These are phyloP conservation scores for Yamadazyma membranifaciens DNA, from an alignment of 1,139 yeast species.

Conservation along the genomic window DNA sequence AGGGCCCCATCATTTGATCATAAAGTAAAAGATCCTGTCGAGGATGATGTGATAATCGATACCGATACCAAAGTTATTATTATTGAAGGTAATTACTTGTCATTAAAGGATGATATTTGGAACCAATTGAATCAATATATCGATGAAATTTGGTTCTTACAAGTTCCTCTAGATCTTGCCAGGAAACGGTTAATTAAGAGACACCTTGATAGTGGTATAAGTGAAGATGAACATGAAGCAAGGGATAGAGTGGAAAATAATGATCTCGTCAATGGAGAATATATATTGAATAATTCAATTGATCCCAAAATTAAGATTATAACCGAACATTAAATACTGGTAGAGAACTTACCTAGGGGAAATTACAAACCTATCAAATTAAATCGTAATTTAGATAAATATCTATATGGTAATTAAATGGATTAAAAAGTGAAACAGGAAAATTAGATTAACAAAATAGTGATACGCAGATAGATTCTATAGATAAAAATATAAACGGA, in stretches of 20 bases:
- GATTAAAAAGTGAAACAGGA: too few species aligned
- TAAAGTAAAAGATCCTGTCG: slow-evolving; percentile 61
- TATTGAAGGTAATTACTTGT: slow-evolving; percentile 65
- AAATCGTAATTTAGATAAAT: too few species aligned
- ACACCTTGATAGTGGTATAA: slow-evolving; percentile 72
- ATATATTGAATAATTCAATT: slow-evolving; percentile 45
- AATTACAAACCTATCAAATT: too few species aligned
- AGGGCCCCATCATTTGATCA: slow-evolving; percentile 79
- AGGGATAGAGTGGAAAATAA: slow-evolving; percentile 60
- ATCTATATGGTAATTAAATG: too few species aligned
- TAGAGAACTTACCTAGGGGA: too few species aligned
- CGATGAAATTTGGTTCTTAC: slow-evolving; percentile 46
- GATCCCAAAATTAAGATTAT: slow-evolving; percentile 10
- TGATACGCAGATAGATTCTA: too few species aligned
- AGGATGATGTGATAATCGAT: slow-evolving; percentile 44
- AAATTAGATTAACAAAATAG: too few species aligned
- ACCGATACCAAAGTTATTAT: slow-evolving; percentile 50
- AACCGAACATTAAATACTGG: too few species aligned
- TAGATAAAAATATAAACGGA: too few species aligned
- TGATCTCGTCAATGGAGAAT: slow-evolving; percentile 67
- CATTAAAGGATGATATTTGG: slow-evolving; percentile 54
- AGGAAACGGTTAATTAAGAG: slow-evolving; percentile 63
- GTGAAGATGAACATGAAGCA: slow-evolving; percentile 56
- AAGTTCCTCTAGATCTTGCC: slow-evolving; percentile 45
- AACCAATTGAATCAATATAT: slow-evolving; percentile 32